Conservation (phyloP, 2,329 filamentous ascomycete species). For the Colletotrichum liaoningense region DNA sequence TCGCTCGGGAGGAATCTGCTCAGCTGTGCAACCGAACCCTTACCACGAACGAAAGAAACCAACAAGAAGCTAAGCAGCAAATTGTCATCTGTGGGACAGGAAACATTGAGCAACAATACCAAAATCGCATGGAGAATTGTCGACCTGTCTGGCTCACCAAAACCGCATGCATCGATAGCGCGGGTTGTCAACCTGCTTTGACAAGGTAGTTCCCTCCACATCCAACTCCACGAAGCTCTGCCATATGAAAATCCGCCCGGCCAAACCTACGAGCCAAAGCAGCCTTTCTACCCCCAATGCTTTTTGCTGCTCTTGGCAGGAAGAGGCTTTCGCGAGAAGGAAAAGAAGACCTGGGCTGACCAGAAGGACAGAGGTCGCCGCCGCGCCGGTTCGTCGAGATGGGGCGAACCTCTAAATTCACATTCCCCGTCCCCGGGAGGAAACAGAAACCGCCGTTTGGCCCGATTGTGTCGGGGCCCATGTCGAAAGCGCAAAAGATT, state of each 20-base stretch:
- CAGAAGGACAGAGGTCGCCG: conserved; percentile 13
- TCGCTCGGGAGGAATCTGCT: conserved; percentile 13
- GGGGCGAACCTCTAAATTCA: conserved; percentile 57
- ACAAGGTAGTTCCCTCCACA: conserved; percentile 35
- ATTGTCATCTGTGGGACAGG: background rate
- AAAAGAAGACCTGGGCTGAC: conserved; percentile 16
- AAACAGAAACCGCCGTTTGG: conserved; percentile 51
- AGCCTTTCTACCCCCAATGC: conserved; percentile 1
- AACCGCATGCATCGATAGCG: conserved; percentile 35
- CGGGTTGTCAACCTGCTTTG: conserved; percentile 19
- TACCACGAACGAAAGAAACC: conserved; percentile 1
- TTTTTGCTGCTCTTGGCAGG: background rate
- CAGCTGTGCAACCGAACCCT: conserved; percentile 27
- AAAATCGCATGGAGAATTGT: conserved; percentile 28
- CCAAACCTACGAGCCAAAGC: background rate
- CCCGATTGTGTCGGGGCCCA: conserved; percentile 47
- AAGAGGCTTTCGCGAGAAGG: background rate
- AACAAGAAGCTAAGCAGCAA: background rate
- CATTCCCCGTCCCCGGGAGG: conserved; percentile 60
- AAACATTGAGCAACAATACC: background rate
- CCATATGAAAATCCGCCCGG: conserved; percentile 16
- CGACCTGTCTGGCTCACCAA: conserved; percentile 8
- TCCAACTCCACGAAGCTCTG: background rate
- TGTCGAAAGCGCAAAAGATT: conserved; percentile 64
- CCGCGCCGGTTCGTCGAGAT: conserved; percentile 41